Conservation (phyloP, 257 asterid genomes). For the Vinca minor region DNA sequence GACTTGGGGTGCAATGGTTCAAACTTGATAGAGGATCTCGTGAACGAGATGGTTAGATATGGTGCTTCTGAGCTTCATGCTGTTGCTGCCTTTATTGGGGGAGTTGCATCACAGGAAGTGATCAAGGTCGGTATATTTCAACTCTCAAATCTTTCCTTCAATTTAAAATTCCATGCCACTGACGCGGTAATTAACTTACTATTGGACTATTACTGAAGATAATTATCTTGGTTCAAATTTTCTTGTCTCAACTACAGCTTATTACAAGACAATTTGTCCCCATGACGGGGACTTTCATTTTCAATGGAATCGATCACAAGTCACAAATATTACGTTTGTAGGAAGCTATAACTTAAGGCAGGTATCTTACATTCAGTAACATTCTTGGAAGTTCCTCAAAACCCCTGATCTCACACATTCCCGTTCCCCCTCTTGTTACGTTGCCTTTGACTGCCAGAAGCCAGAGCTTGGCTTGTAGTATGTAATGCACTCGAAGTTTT, state of each 20-base stretch:
- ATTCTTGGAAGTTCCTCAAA: background rate
- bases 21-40: slow-evolving; percentile 75
- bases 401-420: background rate
- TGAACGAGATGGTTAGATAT: slow-evolving; percentile 88
- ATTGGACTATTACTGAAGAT: too few species aligned
- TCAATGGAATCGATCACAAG: slow-evolving; percentile 87
- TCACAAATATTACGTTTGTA: slow-evolving; percentile 63
- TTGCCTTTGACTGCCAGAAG: background rate
- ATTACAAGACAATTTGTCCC: slow-evolving; percentile 91
- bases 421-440: background rate
- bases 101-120: slow-evolving; percentile 93
- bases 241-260: slow-evolving; percentile 43
- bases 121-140: slow-evolving; percentile 56
- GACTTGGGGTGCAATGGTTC: slow-evolving; percentile 84
- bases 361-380: background rate
- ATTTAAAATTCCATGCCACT: background rate
- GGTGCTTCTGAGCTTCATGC: slow-evolving; percentile 96
- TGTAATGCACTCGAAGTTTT: background rate
- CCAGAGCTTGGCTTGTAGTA: background rate
- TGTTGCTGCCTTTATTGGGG: slow-evolving; percentile 88
- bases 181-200: background rate
- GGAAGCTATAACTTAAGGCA: background rate
- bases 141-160: background rate
- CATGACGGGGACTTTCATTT: slow-evolving; percentile 81
- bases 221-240: background rate